Evolutionary conservation across 1,139 yeast species (phyloP), one percentile per base, ranked within the genome.

Genomic region (Kurtzmaniella quercitrusa): DNA sequence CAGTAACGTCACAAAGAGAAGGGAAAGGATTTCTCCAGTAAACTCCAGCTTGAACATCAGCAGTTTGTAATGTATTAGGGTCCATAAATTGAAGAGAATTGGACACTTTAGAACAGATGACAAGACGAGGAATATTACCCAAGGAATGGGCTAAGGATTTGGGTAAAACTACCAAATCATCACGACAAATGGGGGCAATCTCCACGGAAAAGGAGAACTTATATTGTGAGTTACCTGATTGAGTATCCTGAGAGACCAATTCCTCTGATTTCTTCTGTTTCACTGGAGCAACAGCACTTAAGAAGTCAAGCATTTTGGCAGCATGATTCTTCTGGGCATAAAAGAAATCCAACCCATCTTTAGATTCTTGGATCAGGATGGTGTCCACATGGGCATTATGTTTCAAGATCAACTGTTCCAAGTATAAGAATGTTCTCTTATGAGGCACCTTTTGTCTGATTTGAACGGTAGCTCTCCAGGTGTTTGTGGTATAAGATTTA

Each of bases 391-490:
- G 98, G 1, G 98, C 98, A 59, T 86, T 87, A 63, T 93, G 96
- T 63, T 77, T 90, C 63, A 93, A 77, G 59, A 93, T 93, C 63
- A 94, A 77, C 69, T 93, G 99, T 70, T 93, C 99, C 58, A 93
- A 76, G 57, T 87, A 91, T 60, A 93, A 78, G 64, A 93, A 94
- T 7, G 99, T 93, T 71, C 98, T 83, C 70, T 93, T 93, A 65
- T 93, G 98, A 15, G 91, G 81, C 34, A 94, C 98, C 63, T 94
- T 94, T 66, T 93, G 99, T 72, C 98, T 86, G 55, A 94, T 85
- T 70, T 94, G 99, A 36, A 94, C 95, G 12, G 93, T 80, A 8
- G 98, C 96, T 67, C 94, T 83, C 99, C 99, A 93, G 15, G 98
- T 93, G 62, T 94, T 89, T 31, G 94, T 86, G 15, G 98, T 93